Evolutionary conservation across 1,139 yeast genomes (phyloP), one percentile per base, ranked within the genome.

Genomic region (Hyphopichia buzzinii): DNA sequence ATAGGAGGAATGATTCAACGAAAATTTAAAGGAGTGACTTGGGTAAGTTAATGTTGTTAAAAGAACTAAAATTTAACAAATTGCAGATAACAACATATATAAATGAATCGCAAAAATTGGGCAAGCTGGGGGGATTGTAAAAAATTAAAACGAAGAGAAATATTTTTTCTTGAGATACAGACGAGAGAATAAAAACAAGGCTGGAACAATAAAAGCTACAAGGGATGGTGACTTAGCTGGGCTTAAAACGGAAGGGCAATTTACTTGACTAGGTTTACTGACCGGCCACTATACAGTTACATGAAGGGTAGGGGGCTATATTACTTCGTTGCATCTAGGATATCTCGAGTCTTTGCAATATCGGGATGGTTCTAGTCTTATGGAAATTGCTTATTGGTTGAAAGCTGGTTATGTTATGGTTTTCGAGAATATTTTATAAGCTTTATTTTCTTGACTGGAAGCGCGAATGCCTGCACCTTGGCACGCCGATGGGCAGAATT

Each of bases 11-110:
- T 4, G 12, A 29, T 5, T 25, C n/a, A n/a, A n/a, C n/a, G n/a
- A 25, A n/a, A 25, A 25, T 6, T 30, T 21, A 33, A 33, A 33
- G 35, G 35, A 33, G 24, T 33, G 35, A 33, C 35, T 33, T 33
- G 30, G 35, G 35, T 33, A 26, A 28, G 35, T 28, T 28, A n/a
- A 29, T 17, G 21, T 25, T 25, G 27, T 8, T 25, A 8, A n/a
- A 13, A 25, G 15, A 25, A 25, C 5, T 6, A 11, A 11, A 25
- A 25, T 25, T n/a, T 25, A 13, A n/a, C 13, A n/a, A 25, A n/a
- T 8, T 8, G 27, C 15, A 25, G 15, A 19, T 19, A 19, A 19
- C 23, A 19, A 19, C 8, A 19, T 19, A 7, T 19, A 19, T 19
- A 19, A 19, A 19, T 10, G 23, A 19, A 19, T 10, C 23, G 23